Conservation (phyloP, 306 rosid species). For the Crotalaria pallida region DNA sequence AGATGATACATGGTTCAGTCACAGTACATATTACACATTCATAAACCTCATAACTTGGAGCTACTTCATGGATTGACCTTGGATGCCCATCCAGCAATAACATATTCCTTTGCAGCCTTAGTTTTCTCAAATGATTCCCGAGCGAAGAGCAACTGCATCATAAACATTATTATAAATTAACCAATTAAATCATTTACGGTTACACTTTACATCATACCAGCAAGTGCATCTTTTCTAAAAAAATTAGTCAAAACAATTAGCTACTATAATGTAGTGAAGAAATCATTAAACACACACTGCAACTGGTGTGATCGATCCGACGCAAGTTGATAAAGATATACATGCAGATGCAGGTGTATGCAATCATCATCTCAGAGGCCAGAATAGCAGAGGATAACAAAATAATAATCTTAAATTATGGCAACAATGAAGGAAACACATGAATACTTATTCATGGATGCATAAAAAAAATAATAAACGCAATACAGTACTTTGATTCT, state of each 20-base stretch:
- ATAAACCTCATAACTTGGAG: slow-evolving; percentile 20
- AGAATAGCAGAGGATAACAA: background rate
- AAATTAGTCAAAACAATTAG: too few relatives aligned
- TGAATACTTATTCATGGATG: background rate
- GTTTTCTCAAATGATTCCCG: slow-evolving; percentile 72
- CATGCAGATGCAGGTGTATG: background rate
- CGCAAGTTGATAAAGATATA: background rate
- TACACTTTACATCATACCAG: background rate
- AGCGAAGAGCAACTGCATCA: slow-evolving; percentile 58
- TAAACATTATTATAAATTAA: background rate
- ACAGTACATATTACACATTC: slow-evolving; percentile 11
- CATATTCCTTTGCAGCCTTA: slow-evolving; percentile 40
- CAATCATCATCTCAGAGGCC: background rate
- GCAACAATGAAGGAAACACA: background rate
- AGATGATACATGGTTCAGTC: background rate
- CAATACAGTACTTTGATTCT: background rate
- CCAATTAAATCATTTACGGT: background rate
- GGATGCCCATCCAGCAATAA: slow-evolving; percentile 86
- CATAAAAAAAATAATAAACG: background rate
- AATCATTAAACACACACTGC: background rate
- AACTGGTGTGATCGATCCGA: background rate
- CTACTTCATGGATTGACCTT: slow-evolving; percentile 75
- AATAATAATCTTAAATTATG: background rate
- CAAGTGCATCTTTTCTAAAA: background rate
- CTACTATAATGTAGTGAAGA: background rate